Conservation (phyloP, 768 basidiomycete genomes). For the Chiua virens region DNA sequence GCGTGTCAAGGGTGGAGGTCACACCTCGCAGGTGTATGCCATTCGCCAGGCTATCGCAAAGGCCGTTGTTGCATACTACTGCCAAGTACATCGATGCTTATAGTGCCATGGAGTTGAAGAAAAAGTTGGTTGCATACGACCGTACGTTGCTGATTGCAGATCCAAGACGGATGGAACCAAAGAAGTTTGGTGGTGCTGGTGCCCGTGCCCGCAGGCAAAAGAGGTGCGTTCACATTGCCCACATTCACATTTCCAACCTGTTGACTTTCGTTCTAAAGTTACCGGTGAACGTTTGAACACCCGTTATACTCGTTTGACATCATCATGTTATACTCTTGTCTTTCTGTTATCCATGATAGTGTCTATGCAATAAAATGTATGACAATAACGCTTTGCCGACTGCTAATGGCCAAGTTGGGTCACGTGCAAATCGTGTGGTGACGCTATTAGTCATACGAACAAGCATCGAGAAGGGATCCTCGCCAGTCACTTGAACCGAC, state of each 20-base stretch:
- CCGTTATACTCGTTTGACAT: conserved; percentile 36
- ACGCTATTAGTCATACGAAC: background rate
- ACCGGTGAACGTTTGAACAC: conserved; percentile 51
- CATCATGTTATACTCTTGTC: conserved; percentile 46
- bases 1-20: conserved; percentile 98
- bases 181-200: conserved; percentile 99
- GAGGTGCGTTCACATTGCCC: conserved; percentile 49
- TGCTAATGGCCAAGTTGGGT: background rate
- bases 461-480: background rate
- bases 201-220: conserved; percentile 98
- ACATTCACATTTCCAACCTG: background rate
- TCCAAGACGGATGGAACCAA: conserved; percentile 97
- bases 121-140: conserved; percentile 96
- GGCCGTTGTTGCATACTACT: conserved; percentile 96
- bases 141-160: conserved; percentile 87
- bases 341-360: conserved; percentile 35
- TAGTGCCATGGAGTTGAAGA: conserved; percentile 97
- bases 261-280: conserved; percentile 47
- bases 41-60: conserved; percentile 99
- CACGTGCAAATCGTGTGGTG: conserved; percentile 7
- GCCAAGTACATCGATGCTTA: conserved; percentile 98
- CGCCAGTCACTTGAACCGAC: background rate
- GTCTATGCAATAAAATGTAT: conserved; percentile 35
- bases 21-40: conserved; percentile 98
- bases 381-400: conserved; percentile 5